Evolutionary conservation across 345 rosid species (phyloP), one percentile per base, ranked within the genome.

Genomic region (Euphorbia peplus): DNA sequence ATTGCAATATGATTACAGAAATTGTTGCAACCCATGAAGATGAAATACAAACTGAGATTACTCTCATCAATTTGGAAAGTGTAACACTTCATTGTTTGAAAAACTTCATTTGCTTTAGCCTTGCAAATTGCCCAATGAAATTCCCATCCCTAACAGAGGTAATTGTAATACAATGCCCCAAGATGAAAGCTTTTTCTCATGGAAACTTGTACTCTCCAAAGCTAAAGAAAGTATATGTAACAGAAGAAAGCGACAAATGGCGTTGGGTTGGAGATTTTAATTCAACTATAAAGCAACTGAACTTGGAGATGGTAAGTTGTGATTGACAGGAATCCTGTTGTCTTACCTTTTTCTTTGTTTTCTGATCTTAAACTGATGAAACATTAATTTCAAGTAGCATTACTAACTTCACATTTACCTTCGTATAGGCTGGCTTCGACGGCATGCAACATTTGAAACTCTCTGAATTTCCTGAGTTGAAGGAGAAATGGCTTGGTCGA

Each of bases 1-100:
- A 68, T 7, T 81, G 81, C 39, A 9, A 71, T 12, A 28, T 25
- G 51, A 16, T 81, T 1, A 30, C 25, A 11, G 68, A 77, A 46
- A 51, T 77, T 6, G 53, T 75, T 42, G 60, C 39, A 14, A 16
- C 12, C 5, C 47, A 19, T 3, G 67, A 1, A 24, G 72, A 75
- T 7, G 72, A 72, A 19, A 14, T 15, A 30, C 18, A 63, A 26
- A 60, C 48, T 16, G 51, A 4, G 30, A 59, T 74, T 37, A 22
- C 44, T 51, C 71, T 78, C 65, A 5, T 6, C 48, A 15, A 68
- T 30, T 12, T 78, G 46, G 5, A 63, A 30, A 44, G 50, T 50
- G 24, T 78, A 67, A 11, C 7, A 10, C 75, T 78, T 37, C 4
- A 22, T n/a, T 18, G 18, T 41, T 48, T 74, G 25, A 0, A 26